Percentiles rank a stretch among this genome's conserved stretches.
These are phyloP conservation scores for Leccinum fuscescens DNA, from an alignment of 1,284 basidiomycete species.

Conservation along the genomic window DNA sequence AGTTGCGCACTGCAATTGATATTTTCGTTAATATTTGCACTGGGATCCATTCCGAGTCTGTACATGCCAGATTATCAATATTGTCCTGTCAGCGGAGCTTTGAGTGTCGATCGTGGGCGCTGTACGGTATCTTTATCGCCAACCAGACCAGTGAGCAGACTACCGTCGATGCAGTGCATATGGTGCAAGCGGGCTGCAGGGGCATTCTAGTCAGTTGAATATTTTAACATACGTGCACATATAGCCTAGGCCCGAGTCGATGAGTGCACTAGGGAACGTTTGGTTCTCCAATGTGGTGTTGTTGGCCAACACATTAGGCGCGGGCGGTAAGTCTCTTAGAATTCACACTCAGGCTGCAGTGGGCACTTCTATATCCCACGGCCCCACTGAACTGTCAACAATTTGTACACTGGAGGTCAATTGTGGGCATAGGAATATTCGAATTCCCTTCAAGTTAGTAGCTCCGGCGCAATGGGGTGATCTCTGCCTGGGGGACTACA, in stretches of 20 bases:
- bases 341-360: no score
- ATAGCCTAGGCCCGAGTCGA: neutral
- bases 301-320: neutral
- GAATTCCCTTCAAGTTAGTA: neutral
- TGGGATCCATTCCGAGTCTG: neutral
- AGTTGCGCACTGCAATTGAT: neutral
- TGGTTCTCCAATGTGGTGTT: no score
- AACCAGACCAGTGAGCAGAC: neutral
- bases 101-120: neutral
- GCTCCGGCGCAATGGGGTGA: constrained; percentile 32
- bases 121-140: neutral
- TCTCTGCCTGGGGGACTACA: constrained; percentile 46
- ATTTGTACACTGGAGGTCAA: constrained; percentile 34
- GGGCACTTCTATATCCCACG: constrained; percentile 8
- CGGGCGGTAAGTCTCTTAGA: no score
- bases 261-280: neutral
- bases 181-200: neutral
- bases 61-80: neutral
- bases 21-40: neutral
- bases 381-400: constrained; percentile 8
- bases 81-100: neutral
- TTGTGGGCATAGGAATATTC: constrained; percentile 33
- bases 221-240: neutral
- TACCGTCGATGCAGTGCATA: neutral
- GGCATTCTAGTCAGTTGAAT: no score